Percentiles rank a stretch among this genome's conserved stretches.
Evolutionary conservation across 768 basidiomycete species (phyloP).

Genomic region (Russula vinacea): DNA sequence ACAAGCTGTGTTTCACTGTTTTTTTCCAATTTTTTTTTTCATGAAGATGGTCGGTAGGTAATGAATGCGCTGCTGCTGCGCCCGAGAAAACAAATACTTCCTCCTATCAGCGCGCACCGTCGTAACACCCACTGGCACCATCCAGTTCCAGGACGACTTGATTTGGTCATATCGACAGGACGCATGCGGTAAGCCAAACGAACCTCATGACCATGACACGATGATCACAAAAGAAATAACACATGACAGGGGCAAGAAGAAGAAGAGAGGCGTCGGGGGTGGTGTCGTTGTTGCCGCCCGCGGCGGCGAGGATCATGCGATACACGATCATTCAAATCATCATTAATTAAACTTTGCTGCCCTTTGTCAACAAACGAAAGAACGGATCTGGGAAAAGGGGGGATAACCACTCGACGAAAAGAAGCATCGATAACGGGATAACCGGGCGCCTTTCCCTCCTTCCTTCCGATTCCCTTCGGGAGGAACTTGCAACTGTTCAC

Average conservation of each 20-base stretch:
- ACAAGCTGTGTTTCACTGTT: neutral
- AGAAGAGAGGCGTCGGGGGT: neutral
- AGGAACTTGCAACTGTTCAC: neutral
- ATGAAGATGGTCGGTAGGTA: too few species aligned
- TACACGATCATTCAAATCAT: neutral
- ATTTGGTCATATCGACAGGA: constrained; percentile 11
- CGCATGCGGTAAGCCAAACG: neutral
- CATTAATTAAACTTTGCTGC: constrained; percentile 15
- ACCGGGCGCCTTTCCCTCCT: neutral
- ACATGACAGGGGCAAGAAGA: constrained; percentile 3
- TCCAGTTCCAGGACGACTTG: neutral
- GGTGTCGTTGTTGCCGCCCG: constrained; percentile 5
- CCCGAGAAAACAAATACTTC: neutral
- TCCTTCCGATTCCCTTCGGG: neutral
- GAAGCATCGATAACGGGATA: neutral
- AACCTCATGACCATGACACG: neutral
- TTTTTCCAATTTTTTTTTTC: neutral
- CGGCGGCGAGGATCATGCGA: constrained; percentile 4
- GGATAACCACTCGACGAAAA: neutral
- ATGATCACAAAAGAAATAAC: neutral
- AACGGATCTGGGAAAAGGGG: constrained; percentile 12
- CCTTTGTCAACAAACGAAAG: constrained; percentile 14
- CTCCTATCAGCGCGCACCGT: neutral
- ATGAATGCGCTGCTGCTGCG: neutral
- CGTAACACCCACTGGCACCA: neutral